phyloP scores from a whole-genome alignment of 140 eudicot species.

The Senecio squalidus region DNA sequence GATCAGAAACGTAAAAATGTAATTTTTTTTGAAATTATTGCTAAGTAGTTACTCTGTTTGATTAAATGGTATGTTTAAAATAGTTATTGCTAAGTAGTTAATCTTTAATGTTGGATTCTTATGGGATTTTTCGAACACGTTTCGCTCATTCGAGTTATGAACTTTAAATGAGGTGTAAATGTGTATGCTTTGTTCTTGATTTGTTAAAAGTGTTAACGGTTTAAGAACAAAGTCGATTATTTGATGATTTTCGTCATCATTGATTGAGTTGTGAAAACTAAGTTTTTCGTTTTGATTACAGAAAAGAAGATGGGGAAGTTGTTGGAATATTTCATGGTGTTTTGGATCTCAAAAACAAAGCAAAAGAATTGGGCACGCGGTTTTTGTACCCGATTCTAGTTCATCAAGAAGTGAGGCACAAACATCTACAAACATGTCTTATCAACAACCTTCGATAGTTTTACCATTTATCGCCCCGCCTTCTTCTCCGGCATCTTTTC shows the following conservation, averaged over 20 bases:
- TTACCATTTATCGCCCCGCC: conserved; percentile 47
- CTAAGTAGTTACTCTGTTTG: conserved; percentile 14
- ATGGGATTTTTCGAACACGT: neutral
- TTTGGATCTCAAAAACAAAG: conserved; percentile 64
- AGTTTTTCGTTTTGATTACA: conserved; percentile 19
- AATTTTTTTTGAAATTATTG: conserved; percentile 1
- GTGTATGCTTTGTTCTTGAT: neutral
- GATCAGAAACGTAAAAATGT: neutral
- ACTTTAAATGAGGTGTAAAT: neutral
- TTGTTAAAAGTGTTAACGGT: too few species aligned
- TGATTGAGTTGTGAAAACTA: neutral
- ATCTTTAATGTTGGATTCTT: neutral
- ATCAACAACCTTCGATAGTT: conserved; percentile 40
- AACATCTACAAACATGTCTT: conserved; percentile 34
- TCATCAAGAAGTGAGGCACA: conserved; percentile 41
- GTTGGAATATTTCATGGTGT: conserved; percentile 79
- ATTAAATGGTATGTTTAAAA: neutral
- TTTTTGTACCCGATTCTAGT: conserved; percentile 54
- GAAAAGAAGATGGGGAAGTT: conserved; percentile 83
- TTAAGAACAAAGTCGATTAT: too few species aligned
- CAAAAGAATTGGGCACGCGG: conserved; percentile 69
- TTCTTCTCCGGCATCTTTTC: conserved; percentile 39
- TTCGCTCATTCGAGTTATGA: neutral
- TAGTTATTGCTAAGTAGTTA: neutral
- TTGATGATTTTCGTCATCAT: neutral